A percentile compares a stretch with the other conserved stretches of the same genome.
Evolutionary conservation across 1,284 basidiomycete species (phyloP).

Genomic region (Rhodotorula sp.): DNA sequence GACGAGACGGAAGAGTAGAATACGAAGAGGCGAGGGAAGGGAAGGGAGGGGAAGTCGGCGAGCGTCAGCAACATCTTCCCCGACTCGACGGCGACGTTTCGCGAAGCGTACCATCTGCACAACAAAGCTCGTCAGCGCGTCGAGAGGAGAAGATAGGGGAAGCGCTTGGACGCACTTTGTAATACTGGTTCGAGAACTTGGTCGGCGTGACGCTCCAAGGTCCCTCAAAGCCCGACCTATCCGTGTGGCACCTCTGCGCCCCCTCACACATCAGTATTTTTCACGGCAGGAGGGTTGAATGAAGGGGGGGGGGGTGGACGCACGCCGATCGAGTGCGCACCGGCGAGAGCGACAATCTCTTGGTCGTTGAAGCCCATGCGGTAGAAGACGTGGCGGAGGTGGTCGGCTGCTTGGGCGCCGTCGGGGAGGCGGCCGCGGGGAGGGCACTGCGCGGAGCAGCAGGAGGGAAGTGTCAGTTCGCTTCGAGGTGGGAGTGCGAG

Average conservation of each 20-base stretch:
- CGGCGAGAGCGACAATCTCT: slow-evolving; percentile 59
- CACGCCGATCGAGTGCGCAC: slow-evolving; percentile 56
- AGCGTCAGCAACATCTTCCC: too few species aligned
- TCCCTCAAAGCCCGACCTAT: slow-evolving; percentile 52
- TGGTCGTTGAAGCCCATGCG: slow-evolving; percentile 59
- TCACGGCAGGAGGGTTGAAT: neutral
- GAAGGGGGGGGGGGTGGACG: neutral
- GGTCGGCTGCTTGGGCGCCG: slow-evolving; percentile 75
- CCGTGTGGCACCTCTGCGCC: slow-evolving; percentile 51
- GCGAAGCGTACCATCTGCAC: slow-evolving; percentile 1
- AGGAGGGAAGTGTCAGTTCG: too few species aligned
- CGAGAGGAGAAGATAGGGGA: neutral
- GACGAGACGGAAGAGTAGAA: too few species aligned
- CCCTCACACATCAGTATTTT: neutral
- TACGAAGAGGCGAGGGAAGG: too few species aligned
- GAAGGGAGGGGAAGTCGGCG: too few species aligned
- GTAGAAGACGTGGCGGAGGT: slow-evolving; percentile 85
- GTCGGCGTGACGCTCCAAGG: slow-evolving; percentile 53
- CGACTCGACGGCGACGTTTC: too few species aligned
- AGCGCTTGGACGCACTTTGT: slow-evolving; percentile 31
- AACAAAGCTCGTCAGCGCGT: neutral
- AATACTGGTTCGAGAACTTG: slow-evolving; percentile 55
- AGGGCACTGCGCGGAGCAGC: slow-evolving; percentile 47
- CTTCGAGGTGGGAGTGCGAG: neutral
- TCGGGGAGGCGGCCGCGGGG: slow-evolving; percentile 95